A percentile compares a stretch with the other conserved stretches of the same genome.
These are phyloP conservation scores for Tetraselmis striata DNA, from an alignment of 139 green algal species.

Conservation along the genomic window DNA sequence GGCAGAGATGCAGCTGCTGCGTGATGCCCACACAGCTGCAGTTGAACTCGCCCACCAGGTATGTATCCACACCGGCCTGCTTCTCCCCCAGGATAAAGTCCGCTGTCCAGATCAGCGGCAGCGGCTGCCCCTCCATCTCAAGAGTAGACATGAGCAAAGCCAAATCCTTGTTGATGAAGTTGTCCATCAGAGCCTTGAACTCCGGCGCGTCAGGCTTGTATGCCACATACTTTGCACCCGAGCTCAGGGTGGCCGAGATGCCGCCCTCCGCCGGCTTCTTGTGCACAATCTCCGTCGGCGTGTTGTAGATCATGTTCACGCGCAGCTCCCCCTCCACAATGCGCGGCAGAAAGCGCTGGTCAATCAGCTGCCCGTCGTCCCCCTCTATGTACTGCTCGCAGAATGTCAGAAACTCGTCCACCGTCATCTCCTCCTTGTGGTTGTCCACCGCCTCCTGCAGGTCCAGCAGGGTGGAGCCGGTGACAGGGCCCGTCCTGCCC, in stretches of 20 bases:
- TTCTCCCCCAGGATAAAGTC: constrained; percentile 37
- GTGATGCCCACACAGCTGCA: constrained; percentile 36
- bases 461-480: constrained; percentile 12
- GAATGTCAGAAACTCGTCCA: constrained; percentile 24
- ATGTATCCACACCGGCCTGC: constrained; percentile 22
- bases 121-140: constrained; percentile 15
- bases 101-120: constrained; percentile 31
- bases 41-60: constrained; percentile 38
- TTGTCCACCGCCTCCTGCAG: constrained; percentile 21
- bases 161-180: constrained; percentile 23
- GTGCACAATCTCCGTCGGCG: constrained; percentile 31
- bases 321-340: constrained; percentile 33
- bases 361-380: constrained; percentile 22
- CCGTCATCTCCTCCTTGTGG: constrained; percentile 17
- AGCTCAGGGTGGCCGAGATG: constrained; percentile 22
- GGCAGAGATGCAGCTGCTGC: constrained; percentile 21
- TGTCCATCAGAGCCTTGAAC: constrained; percentile 22
- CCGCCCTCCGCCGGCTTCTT: constrained; percentile 34
- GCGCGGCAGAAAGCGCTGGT: constrained; percentile 34
- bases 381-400: constrained; percentile 28
- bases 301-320: constrained; percentile 32
- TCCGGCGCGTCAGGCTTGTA: constrained; percentile 24
- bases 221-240: constrained; percentile 26
- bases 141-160: constrained; percentile 21
- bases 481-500: constrained; percentile 11